Base-by-base conservation (phyloP, 176 grass and related monocot species). In the Oryza glumipatula region DNA sequence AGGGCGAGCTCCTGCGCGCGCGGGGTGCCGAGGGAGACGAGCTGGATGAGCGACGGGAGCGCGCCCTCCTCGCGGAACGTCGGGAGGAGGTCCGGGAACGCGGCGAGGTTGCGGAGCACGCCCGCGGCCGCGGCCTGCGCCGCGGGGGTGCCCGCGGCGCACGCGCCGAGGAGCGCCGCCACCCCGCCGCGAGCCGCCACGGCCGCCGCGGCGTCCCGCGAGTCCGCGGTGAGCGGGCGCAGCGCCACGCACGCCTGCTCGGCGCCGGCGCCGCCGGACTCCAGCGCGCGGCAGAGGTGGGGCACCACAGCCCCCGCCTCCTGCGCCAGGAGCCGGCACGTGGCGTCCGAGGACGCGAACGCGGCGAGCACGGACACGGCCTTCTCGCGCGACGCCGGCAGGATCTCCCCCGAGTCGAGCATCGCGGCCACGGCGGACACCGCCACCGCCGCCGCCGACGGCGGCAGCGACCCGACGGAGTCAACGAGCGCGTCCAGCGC, bases 11-110 rank as follows among this genome's bases (percentile, higher is more conserved):
- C 91, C 80, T 88, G 85, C 22, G 95, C 89, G 21, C 82, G 85
- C 28, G 95, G 70, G 0, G 93, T 98, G 44, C 95, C 93, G 1
- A 92, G 88, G 39, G 85, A 84, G 9, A 86, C 85, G 69, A 95
- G 80, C 72, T 89, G 86, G 8, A 95, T 60, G 47, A 98, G 91
- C 26, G 83, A 30, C 11, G 89, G 88, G 14, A 93, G 41, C 6
- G 85, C 89, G 36, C 80, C 82, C 66, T 98, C 95, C 61, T 93
- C 93, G 43, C 86, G 82, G 86, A 98, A 98, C 17, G 80, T 46
- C 0, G 68, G 28, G 11, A 84, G 83, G 76, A 98, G 82, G 65
- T 94, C 93, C 41, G 88, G 80, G 52, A 88, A 78, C 17, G 70
- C 68, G 0, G 92, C 89, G 10, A 98, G 80, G 76, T 93, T 98